Conservation (phyloP, 1,284 basidiomycete species). For the Fistulina hepatica region DNA sequence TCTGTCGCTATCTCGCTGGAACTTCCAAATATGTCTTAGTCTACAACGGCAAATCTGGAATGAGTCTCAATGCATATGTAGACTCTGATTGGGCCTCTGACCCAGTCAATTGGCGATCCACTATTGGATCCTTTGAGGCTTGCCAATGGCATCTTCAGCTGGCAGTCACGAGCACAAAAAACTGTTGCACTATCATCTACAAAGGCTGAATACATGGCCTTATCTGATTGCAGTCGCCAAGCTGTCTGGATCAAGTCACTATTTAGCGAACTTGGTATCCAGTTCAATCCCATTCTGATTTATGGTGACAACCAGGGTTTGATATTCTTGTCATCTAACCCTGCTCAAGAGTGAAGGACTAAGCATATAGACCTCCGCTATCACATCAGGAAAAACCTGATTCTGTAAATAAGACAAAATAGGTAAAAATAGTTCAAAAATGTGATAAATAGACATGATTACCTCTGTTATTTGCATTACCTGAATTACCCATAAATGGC, state of each 20-base stretch:
- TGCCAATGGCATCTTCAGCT: constrained; percentile 9
- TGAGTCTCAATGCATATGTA: constrained; percentile 11
- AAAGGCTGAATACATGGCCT: constrained; percentile 12
- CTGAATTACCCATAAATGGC: too few species aligned
- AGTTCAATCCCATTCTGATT: constrained; percentile 9
- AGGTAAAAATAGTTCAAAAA: too few species aligned
- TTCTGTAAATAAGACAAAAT: too few species aligned
- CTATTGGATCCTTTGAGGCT: constrained; percentile 10
- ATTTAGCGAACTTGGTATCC: neutral
- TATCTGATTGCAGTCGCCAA: constrained; percentile 4
- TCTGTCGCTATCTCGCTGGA: constrained; percentile 16
- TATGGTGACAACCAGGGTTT: constrained; percentile 28
- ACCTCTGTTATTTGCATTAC: too few species aligned
- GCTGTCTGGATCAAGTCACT: constrained; percentile 4
- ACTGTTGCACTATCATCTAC: constrained; percentile 11
- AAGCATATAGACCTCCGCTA: constrained; percentile 33
- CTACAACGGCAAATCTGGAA: constrained; percentile 13
- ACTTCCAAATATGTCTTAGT: constrained; percentile 12
- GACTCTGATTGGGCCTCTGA: constrained; percentile 9
- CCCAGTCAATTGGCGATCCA: constrained; percentile 9
- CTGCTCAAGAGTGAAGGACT: constrained; percentile 18
- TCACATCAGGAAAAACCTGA: too few species aligned
- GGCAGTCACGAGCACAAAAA: constrained; percentile 10
- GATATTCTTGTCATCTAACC: constrained; percentile 23
- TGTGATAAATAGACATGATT: too few species aligned